Base-by-base conservation (phyloP, 768 basidiomycete genomes). In the Naganishia vishniacii region DNA sequence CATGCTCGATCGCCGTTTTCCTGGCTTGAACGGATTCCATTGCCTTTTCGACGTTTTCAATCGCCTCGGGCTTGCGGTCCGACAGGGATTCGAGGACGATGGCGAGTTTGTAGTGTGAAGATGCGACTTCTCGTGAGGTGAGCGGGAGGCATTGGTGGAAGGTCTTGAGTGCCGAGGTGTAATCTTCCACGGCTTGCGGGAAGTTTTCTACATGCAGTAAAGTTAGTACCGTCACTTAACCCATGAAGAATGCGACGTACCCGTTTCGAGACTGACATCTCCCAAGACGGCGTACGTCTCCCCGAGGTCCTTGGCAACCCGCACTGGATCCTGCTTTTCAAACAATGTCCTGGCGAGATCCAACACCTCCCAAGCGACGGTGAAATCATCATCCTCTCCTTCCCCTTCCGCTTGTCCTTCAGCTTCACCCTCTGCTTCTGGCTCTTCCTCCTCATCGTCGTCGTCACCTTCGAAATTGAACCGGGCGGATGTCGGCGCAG, bases 301-400 rank as follows among this genome's bases (percentile, higher is more conserved):
- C 3, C 94, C 94, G 56, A 94, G 81, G 79, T 88, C 89, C 59
- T 94, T 82, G 72, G 83, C 86, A 37, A 84, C 77, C 61, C 15
- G 6, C 82, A 15, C 87, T 85, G 16, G 20, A 20, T 44, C 59
- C 42, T 29, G 48, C 15, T 60, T 64, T 68, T 86, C 84, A 71
- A 89, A 92, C 65, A 94, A 86, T 12, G 86, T 84, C 42, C 93
- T 82, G 23, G 94, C 93, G 62, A 94, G 84, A 70, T 99, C 95
- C n/a, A 99, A 81, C 2, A 94, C 87, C 73, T 95, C 89, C 92
- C 94, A 99, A 13, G 95, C 91, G 26, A 90, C 91, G 69, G 94
- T 95, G 77, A 95, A 95, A 72, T 98, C 95, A 70, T 99, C 95
- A 71, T 95, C 94, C 0, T 89, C 90, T 42, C 73, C 76, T 16